These are phyloP conservation scores for Cucurbita moschata DNA, from an alignment of 306 rosid genomes.

Conservation along the genomic window DNA sequence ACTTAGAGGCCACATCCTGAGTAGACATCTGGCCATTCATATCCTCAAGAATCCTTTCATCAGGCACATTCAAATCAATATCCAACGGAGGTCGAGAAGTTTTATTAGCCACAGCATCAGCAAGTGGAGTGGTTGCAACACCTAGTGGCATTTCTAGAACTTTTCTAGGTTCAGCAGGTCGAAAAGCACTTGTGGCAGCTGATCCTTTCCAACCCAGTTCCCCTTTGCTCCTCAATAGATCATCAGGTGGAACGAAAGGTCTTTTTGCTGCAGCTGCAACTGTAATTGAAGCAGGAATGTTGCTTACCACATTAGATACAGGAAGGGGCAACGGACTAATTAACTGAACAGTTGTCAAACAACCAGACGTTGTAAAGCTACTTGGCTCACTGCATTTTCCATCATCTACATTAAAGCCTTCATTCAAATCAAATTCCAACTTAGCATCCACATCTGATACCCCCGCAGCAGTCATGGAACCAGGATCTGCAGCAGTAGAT, in stretches of 20 bases:
- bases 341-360: constrained; percentile 22
- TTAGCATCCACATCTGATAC: constrained; percentile 31
- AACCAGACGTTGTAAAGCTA: constrained; percentile 18
- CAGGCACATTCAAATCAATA: constrained; percentile 58
- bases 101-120: constrained; percentile 19
- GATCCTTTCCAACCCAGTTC: constrained; percentile 80
- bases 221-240: constrained; percentile 47
- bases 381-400: constrained; percentile 32
- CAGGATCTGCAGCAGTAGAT: constrained; percentile 41
- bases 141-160: constrained; percentile 20
- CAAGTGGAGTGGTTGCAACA: constrained; percentile 2
- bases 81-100: constrained; percentile 35
- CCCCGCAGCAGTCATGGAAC: constrained; percentile 32
- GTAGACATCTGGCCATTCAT: constrained; percentile 21
- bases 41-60: constrained; percentile 50
- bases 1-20: constrained; percentile 3
- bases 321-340: constrained; percentile 39
- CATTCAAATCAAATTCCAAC: constrained; percentile 60
- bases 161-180: constrained; percentile 81
- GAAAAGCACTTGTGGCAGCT: constrained; percentile 76
- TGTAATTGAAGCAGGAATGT: constrained; percentile 39
- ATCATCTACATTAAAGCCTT: constrained; percentile 51
- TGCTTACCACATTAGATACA: constrained; percentile 26
- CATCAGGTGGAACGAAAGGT: constrained; percentile 42
- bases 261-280: constrained; percentile 69